Conservation (phyloP, 148 eudicot species). For the Rheum nobile region DNA sequence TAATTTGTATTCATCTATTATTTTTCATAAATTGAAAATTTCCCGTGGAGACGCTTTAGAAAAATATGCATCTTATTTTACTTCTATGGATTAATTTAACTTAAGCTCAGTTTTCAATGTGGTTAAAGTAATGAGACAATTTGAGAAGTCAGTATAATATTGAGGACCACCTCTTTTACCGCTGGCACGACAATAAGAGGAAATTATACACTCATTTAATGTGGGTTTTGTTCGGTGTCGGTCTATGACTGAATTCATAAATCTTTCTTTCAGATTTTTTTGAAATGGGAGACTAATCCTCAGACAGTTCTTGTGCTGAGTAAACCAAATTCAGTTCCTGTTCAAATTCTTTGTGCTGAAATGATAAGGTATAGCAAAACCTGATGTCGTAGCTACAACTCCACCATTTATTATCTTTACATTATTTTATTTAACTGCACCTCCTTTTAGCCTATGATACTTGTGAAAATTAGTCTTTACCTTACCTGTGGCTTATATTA, state of each 20-base stretch:
- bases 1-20: neutral
- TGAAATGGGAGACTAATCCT: conserved; percentile 89
- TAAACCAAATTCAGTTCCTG: conserved; percentile 89
- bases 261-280: conserved; percentile 54
- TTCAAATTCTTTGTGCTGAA: conserved; percentile 57
- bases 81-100: neutral
- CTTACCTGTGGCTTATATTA: neutral
- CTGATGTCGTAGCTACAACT: neutral
- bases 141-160: neutral
- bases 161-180: neutral
- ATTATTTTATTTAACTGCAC: neutral
- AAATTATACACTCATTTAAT: neutral
- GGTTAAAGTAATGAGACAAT: neutral
- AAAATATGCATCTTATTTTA: neutral
- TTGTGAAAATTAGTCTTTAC: neutral
- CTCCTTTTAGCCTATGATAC: neutral
- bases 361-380: conserved; percentile 53
- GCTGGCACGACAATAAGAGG: neutral
- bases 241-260: neutral
- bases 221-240: neutral
- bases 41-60: neutral
- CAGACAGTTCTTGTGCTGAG: conserved; percentile 77
- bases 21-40: neutral
- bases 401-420: neutral
- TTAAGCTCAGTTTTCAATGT: neutral